Conservation (phyloP, 1,139 yeast genomes). For the Saccharomycopsis phalli region DNA sequence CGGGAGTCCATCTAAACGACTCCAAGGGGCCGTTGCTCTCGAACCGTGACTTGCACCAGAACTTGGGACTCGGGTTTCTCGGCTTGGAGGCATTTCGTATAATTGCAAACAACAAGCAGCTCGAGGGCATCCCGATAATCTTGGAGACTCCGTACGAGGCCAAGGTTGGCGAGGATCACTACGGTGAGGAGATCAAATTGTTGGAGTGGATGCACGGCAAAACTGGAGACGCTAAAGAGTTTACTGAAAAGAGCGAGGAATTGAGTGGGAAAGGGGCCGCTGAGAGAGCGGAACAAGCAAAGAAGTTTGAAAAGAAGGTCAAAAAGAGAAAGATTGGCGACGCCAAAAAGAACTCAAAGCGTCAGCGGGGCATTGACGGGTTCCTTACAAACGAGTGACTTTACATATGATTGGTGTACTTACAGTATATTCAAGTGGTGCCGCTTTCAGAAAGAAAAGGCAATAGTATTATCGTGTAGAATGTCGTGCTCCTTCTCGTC, state of each 20-base stretch:
- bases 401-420: slow-evolving; percentile 29
- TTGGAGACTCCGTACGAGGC: slow-evolving; percentile 78
- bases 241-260: slow-evolving; percentile 37
- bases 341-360: slow-evolving; percentile 7
- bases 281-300: slow-evolving; percentile 41
- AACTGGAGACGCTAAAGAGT: slow-evolving; percentile 45
- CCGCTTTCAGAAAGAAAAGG: background rate
- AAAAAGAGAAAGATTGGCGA: slow-evolving; percentile 23
- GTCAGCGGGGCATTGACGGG: slow-evolving; percentile 11
- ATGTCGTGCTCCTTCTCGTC: slow-evolving; percentile 41
- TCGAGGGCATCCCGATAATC: slow-evolving; percentile 67
- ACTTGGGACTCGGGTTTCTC: slow-evolving; percentile 79
- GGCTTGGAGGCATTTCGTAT: slow-evolving; percentile 76
- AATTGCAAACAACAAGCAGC: slow-evolving; percentile 57
- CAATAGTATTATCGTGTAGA: slow-evolving; percentile 33
- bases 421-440: no score
- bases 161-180: slow-evolving; percentile 41
- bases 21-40: slow-evolving; percentile 92
- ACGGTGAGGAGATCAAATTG: slow-evolving; percentile 77
- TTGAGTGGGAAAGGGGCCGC: slow-evolving; percentile 48
- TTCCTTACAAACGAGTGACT: slow-evolving; percentile 7
- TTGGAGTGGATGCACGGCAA: slow-evolving; percentile 62
- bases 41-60: slow-evolving; percentile 85
- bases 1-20: slow-evolving; percentile 84
- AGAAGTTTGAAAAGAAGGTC: slow-evolving; percentile 30